phyloP scores from a whole-genome alignment of 345 rosid species.

The Arabis hirsuta region DNA sequence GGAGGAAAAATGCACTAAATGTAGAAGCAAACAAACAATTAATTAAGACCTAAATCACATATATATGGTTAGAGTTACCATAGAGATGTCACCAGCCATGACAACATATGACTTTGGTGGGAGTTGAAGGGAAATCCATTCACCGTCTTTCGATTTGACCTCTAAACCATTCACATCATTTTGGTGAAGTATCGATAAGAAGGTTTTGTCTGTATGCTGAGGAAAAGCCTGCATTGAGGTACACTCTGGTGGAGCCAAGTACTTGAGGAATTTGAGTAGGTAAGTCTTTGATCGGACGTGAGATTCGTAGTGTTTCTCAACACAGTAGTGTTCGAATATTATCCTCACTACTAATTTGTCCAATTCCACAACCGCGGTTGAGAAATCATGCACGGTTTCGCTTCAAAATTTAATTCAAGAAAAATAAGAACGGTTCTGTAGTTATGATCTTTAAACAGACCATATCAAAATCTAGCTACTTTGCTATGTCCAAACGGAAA shows the following conservation, averaged over 20 bases:
- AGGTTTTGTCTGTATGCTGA: constrained; percentile 63
- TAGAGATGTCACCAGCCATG: constrained; percentile 61
- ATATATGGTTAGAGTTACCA: constrained; percentile 43
- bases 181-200: constrained; percentile 61
- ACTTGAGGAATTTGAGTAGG: constrained; percentile 55
- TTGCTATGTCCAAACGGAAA: not conserved
- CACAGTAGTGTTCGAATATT: constrained; percentile 63
- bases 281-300: constrained; percentile 45
- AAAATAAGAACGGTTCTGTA: not conserved
- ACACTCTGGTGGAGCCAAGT: constrained; percentile 42
- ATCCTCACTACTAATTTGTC: constrained; percentile 53
- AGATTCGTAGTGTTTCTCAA: constrained; percentile 45
- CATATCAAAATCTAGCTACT: not conserved
- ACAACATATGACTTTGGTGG: constrained; percentile 56
- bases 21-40: not conserved
- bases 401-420: constrained; percentile 31
- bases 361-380: constrained; percentile 48
- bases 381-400: constrained; percentile 36
- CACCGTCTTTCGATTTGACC: constrained; percentile 51
- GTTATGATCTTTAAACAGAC: not conserved
- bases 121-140: constrained; percentile 51
- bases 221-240: constrained; percentile 46
- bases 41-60: not conserved
- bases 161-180: constrained; percentile 60
- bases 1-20: no score